Percentiles rank a stretch among this genome's conserved stretches.
Conservation (phyloP, 139 green algal genomes). For the Micractinium sp. region DNA sequence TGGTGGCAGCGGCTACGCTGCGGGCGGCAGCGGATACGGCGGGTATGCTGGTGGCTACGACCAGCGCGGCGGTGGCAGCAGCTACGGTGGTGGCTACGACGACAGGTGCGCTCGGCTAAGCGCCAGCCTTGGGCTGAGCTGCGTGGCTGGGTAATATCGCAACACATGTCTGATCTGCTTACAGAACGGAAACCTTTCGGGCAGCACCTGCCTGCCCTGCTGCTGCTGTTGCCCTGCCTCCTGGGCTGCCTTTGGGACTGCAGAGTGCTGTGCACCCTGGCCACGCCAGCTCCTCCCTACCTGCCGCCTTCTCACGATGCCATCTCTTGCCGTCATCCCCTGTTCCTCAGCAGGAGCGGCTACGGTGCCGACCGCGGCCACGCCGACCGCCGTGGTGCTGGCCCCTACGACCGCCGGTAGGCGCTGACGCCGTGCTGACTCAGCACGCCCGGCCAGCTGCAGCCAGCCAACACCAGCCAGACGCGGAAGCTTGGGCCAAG, state of each 20-base stretch:
- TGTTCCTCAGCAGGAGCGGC: background rate
- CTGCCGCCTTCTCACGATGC: background rate
- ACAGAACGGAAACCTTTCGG: background rate
- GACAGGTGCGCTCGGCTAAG: constrained; percentile 1
- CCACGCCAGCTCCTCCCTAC: background rate
- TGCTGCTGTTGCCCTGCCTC: too few species aligned
- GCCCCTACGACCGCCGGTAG: constrained; percentile 36
- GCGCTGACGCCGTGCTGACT: background rate
- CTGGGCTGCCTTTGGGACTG: too few species aligned
- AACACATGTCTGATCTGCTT: too few species aligned
- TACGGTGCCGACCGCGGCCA: constrained; percentile 32
- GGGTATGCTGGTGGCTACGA: background rate
- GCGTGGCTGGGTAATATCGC: too few species aligned
- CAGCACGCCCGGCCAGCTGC: background rate
- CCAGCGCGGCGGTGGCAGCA: constrained; percentile 13
- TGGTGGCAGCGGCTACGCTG: background rate
- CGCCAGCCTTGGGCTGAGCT: too few species aligned
- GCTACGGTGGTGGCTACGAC: constrained; percentile 37
- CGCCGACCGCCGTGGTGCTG: background rate
- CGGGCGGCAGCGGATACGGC: background rate
- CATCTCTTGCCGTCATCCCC: background rate
- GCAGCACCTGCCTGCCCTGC: background rate
- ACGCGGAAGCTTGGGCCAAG: too few species aligned
- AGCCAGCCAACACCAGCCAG: too few species aligned
- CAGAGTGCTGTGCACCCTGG: too few species aligned